Evolutionary conservation across 805 yeast species (phyloP).

Genomic region (Spencermartinsiella europaea): DNA sequence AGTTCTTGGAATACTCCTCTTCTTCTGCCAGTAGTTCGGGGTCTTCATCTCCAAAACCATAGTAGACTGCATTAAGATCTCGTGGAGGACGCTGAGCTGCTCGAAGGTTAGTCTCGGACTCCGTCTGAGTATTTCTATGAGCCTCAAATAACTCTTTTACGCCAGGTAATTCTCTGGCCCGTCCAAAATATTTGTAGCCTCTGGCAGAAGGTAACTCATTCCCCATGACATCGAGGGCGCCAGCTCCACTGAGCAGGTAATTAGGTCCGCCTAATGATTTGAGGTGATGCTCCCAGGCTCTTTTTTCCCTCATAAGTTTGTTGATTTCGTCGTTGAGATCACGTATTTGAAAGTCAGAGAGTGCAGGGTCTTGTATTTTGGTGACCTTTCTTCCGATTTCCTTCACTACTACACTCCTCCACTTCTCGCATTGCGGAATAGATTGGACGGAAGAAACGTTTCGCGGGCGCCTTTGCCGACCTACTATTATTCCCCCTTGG

Average conservation of each 20-base stretch:
- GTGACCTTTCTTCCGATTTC: slow-evolving; percentile 62
- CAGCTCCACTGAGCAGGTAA: slow-evolving; percentile 34
- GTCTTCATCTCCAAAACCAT: slow-evolving; percentile 28
- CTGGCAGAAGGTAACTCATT: slow-evolving; percentile 31
- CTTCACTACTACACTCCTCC: slow-evolving; percentile 54
- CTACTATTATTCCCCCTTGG: slow-evolving; percentile 52
- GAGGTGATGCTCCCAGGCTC: slow-evolving; percentile 76
- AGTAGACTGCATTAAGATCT: slow-evolving; percentile 26
- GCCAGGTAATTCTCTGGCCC: slow-evolving; percentile 77
- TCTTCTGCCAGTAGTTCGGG: slow-evolving; percentile 20
- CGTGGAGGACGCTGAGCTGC: slow-evolving; percentile 8
- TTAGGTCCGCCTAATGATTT: slow-evolving; percentile 70
- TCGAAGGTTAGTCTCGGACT: slow-evolving; percentile 9
- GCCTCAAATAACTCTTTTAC: slow-evolving; percentile 46
- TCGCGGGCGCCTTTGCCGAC: slow-evolving; percentile 56
- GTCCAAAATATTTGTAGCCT: slow-evolving; percentile 73
- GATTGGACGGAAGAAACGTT: slow-evolving; percentile 47
- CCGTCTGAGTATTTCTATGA: slow-evolving; percentile 25
- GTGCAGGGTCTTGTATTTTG: slow-evolving; percentile 55
- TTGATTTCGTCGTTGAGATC: slow-evolving; percentile 73
- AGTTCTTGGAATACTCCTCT: slow-evolving; percentile 6
- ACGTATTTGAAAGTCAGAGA: slow-evolving; percentile 58
- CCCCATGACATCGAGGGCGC: slow-evolving; percentile 21
- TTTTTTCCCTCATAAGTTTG: slow-evolving; percentile 57
- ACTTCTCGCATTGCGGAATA: slow-evolving; percentile 63